phyloP scores from a whole-genome alignment of 169 alveolate genomes.

The Plasmodium chabaudi region DNA sequence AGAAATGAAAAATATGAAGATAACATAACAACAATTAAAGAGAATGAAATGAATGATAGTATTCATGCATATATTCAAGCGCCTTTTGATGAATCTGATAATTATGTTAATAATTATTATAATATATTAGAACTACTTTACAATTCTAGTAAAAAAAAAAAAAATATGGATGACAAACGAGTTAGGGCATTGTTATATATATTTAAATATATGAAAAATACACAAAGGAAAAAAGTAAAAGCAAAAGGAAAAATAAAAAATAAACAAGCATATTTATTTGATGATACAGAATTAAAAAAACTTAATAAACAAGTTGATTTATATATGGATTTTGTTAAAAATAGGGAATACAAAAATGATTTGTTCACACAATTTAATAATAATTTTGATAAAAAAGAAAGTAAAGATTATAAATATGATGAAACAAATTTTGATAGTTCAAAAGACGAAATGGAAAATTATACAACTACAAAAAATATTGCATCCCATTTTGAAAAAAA shows the following conservation, averaged over 20 bases:
- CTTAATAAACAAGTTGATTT: slow-evolving; percentile 58
- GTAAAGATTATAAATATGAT: neutral
- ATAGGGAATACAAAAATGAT: slow-evolving; percentile 47
- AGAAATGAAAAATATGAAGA: slow-evolving; percentile 19
- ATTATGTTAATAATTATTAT: slow-evolving; percentile 18
- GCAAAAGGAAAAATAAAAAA: slow-evolving; percentile 20
- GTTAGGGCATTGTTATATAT: slow-evolving; percentile 36
- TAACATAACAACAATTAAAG: neutral
- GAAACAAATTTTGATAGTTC: neutral
- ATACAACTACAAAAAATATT: neutral
- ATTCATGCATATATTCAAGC: neutral
- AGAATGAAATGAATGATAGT: neutral
- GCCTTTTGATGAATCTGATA: neutral
- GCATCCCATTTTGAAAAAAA: neutral
- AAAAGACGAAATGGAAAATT: neutral
- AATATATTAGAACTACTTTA: slow-evolving; percentile 54
- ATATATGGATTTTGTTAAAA: slow-evolving; percentile 36
- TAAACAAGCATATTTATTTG: slow-evolving; percentile 29
- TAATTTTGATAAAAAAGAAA: neutral
- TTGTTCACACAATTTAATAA: neutral
- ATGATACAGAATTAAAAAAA: slow-evolving; percentile 5
- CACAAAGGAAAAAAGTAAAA: slow-evolving; percentile 34
- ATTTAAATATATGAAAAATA: slow-evolving; percentile 51
- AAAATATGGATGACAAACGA: slow-evolving; percentile 30
- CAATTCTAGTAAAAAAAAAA: slow-evolving; percentile 33